A percentile compares a stretch with the other conserved stretches of the same genome.
Conservation (phyloP, 306 rosid species). For the Cicer judaicum region DNA sequence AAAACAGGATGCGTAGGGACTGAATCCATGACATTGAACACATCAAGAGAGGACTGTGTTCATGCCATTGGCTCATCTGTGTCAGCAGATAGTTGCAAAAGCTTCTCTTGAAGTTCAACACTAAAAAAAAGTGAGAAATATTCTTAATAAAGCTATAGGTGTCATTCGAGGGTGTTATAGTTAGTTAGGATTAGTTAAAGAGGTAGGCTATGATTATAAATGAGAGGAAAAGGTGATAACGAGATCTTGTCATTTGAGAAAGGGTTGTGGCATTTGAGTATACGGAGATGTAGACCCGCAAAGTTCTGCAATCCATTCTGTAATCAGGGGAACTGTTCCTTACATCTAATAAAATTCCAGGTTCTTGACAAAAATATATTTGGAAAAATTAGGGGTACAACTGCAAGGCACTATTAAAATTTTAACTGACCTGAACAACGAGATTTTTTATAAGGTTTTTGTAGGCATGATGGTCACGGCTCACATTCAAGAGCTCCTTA, state of each 20-base stretch:
- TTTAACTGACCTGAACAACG: conserved; percentile 75
- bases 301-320: conserved; percentile 3
- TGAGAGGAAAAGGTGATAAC: neutral
- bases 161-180: neutral
- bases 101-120: neutral
- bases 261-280: neutral
- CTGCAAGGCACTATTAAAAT: neutral
- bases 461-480: conserved; percentile 63
- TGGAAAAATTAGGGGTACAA: neutral
- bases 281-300: neutral
- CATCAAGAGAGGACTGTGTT: conserved; percentile 9
- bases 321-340: neutral
- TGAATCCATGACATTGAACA: conserved; percentile 12
- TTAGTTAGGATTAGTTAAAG: neutral
- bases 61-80: neutral
- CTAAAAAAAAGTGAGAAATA: conserved; percentile 22
- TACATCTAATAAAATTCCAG: neutral
- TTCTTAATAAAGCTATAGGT: neutral
- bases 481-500: conserved; percentile 78
- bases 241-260: neutral
- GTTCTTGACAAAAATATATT: neutral
- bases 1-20: neutral
- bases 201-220: neutral
- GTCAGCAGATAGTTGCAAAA: conserved; percentile 29
- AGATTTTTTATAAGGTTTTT: conserved; percentile 72